phyloP scores from a whole-genome alignment of 1,139 yeast genomes.

The Tardiomyces depauwii region DNA sequence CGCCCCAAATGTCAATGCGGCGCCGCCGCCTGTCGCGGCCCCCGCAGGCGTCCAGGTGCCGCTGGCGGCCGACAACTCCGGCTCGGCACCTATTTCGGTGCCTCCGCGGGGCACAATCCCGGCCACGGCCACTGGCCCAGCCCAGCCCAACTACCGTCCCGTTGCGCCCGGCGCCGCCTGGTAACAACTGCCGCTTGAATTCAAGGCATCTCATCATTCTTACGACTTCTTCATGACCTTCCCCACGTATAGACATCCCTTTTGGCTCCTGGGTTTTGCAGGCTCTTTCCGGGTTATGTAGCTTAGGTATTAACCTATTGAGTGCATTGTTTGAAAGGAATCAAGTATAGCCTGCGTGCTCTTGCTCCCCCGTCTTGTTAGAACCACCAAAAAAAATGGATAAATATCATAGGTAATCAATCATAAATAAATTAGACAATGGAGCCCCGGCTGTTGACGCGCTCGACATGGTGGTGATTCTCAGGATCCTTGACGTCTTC shows the following conservation, averaged over 20 bases:
- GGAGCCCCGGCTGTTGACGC: background rate
- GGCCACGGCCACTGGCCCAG: background rate
- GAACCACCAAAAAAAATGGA: too few species aligned
- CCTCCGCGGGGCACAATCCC: background rate
- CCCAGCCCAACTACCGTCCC: background rate
- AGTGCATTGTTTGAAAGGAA: too few species aligned
- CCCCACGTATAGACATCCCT: too few species aligned
- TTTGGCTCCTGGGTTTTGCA: too few species aligned
- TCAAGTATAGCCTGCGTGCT: too few species aligned
- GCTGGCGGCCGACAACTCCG: background rate
- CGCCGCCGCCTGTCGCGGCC: background rate
- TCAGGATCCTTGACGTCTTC: background rate
- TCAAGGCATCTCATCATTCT: background rate
- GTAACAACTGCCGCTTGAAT: too few species aligned
- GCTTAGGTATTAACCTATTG: too few species aligned
- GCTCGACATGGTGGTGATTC: background rate
- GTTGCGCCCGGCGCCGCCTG: background rate
- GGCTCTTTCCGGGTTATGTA: too few species aligned
- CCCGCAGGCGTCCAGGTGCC: background rate
- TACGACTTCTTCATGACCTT: too few species aligned
- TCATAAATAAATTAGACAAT: too few species aligned
- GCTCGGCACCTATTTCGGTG: background rate
- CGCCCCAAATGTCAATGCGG: background rate
- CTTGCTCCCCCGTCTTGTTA: too few species aligned
- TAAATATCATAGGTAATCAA: too few species aligned